Evolutionary conservation across 78 protist genomes (phyloP), one percentile per base, ranked within the genome.

Genomic region (Pigoraptor vietnamica): DNA sequence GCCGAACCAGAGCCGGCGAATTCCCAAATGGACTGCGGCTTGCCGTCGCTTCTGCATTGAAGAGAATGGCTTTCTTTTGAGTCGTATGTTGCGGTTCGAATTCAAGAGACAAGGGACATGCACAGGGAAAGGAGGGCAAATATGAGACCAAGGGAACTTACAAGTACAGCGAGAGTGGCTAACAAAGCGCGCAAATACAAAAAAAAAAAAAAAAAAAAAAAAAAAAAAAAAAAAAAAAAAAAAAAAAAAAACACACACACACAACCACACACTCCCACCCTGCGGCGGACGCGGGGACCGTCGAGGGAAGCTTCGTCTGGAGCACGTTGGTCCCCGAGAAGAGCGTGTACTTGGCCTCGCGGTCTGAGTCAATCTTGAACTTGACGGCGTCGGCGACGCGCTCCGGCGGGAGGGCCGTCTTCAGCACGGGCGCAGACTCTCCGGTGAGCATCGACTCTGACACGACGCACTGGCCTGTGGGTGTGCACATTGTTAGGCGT

Each of bases 391-490:
- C 95, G 39, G 86, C 24, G 83, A 0, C 0, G 67, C 40, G 39
- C 34, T 37, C n/a, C 32, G 23, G 29, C 6, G 67, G 67, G 25
- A 92, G 55, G 2, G 92, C 23, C 23, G 79, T 36, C 87, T 93
- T 93, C 39, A 55, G 34, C 38, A 90, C 91, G 14, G 95, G 97
- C 23, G 35, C 81, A 2, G 88, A 35, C 91, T 93, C 96, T n/a
- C 95, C 95, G 90, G 95, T 94, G 37, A 94, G 93, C 89, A 89
- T 88, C 48, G 91, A 10, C 90, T 94, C 95, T 2, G 87, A 19
- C 25, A 94, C 93, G 0, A 94, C 86, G 10, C 86, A 39, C 35
- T 24, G 40, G 39, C 95, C 95, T 48, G 14, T 48, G n/a, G n/a
- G n/a, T n/a, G n/a, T n/a, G n/a, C n/a, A n/a, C n/a, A n/a, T n/a